Base-by-base conservation (phyloP, 2,329 filamentous ascomycete genomes). In the Epichloe festucae region DNA sequence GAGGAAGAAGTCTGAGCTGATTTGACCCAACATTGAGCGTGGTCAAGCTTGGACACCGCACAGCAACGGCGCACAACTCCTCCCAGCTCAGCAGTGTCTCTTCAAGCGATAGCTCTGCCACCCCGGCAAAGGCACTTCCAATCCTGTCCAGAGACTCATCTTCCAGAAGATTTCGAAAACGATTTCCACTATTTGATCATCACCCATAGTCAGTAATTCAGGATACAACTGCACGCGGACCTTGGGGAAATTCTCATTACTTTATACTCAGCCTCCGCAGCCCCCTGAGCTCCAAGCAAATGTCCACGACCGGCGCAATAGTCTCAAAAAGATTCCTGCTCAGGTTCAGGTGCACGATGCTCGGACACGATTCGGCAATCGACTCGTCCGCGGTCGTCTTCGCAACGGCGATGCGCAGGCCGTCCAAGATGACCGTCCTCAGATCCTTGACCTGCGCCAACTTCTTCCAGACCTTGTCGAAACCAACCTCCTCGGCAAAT, bases 401-500 rank as follows among this genome's bases (percentile, higher is more conserved):
- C 4, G 70, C 65, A 35, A 57, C 62, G 10, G 63, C 67, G 55
- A 97, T 77, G 48, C 79, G 74, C 62, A 88, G 69, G 14, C 85
- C 83, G 68, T 97, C 90, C 7, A 98, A 73, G 40, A 97, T 80
- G 48, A 94, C 82, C 51, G 90, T 82, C 58, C 78, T 84, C 54
- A 97, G 75, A 60, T 93, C 87, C 51, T 84, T 73, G 35, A 97
- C 73, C 62, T 85, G 74, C 58, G 89, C 85, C 61, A 94, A 82
- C 67, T 90, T 81, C 57, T 78, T 78, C 43, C 85, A 81, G 58
- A 96, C 88, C 73, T 96, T 96, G 59, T 95, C 89, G 59, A 97
- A 97, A 34, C 93, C 93, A 36, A 97, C 81, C 69, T 97, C 91
- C 69, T 97, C 86, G 5, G 88, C 91, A 17, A 90, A 78, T 68